Evolutionary conservation across 768 basidiomycete species (phyloP).

Genomic region (Suillus weaverae): DNA sequence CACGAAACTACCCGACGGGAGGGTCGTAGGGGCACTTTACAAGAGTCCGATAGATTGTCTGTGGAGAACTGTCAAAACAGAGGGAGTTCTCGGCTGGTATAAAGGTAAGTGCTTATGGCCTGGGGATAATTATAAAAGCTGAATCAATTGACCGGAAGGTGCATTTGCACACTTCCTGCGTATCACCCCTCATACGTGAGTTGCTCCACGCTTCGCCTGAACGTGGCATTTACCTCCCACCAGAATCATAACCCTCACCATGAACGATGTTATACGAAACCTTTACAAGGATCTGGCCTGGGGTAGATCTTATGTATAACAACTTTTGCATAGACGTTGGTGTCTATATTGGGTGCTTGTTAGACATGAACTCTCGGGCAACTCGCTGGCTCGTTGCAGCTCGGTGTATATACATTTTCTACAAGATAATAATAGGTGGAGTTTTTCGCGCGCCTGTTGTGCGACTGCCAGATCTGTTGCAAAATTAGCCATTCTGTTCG

Average conservation of each 20-base stretch:
- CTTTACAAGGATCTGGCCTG: conserved; percentile 52
- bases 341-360: not conserved
- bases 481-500: not conserved
- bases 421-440: not conserved
- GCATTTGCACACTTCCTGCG: conserved; percentile 92
- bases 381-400: not conserved
- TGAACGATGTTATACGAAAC: conserved; percentile 76
- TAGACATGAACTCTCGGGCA: not conserved
- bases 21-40: conserved; percentile 73
- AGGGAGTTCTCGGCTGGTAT: conserved; percentile 94
- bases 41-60: conserved; percentile 93
- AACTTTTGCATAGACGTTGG: not conserved
- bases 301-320: not conserved
- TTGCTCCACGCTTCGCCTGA: conserved; percentile 9
- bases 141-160: conserved; percentile 43
- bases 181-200: conserved; percentile 90
- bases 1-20: conserved; percentile 65
- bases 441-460: not conserved
- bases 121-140: not conserved
- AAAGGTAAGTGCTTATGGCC: conserved; percentile 58
- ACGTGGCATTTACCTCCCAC: not conserved
- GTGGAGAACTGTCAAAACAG: conserved; percentile 91
- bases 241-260: conserved; percentile 88
- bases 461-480: not conserved
- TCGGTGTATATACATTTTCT: not conserved